Evolutionary conservation across 371 early-diverging fungal genomes (phyloP).

Genomic region (Mortierella sp.): DNA sequence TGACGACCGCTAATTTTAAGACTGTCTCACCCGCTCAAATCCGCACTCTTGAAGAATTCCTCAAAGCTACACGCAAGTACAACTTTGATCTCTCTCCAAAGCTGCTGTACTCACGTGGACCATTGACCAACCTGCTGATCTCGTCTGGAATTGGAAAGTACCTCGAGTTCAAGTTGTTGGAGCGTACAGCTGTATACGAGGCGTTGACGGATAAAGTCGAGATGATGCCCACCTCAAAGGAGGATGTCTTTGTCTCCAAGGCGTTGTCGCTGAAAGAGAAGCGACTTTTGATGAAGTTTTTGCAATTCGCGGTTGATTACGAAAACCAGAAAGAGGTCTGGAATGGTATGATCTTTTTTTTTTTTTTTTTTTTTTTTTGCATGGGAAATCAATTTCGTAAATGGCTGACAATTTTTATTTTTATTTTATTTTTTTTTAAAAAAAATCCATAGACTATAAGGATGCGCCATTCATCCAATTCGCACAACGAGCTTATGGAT

Average conservation of each 20-base stretch:
- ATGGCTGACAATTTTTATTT: not conserved
- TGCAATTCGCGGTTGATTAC: slow-evolving; percentile 76
- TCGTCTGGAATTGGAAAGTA: slow-evolving; percentile 87
- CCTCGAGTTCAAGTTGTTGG: slow-evolving; percentile 90
- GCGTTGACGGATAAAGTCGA: slow-evolving; percentile 48
- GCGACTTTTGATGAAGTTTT: slow-evolving; percentile 89
- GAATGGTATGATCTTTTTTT: slow-evolving; percentile 37
- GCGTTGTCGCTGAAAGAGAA: slow-evolving; percentile 85
- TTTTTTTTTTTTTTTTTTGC: slow-evolving; percentile 4
- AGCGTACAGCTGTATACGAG: slow-evolving; percentile 72
- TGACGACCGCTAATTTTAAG: slow-evolving; percentile 24
- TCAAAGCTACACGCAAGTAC: slow-evolving; percentile 70
- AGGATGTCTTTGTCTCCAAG: slow-evolving; percentile 90
- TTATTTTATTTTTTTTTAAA: no score
- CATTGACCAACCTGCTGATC: slow-evolving; percentile 81
- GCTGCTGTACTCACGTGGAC: slow-evolving; percentile 78
- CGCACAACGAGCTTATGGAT: slow-evolving; percentile 71
- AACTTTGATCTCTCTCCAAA: slow-evolving; percentile 88
- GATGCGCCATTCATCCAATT: slow-evolving; percentile 62
- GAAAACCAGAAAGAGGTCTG: slow-evolving; percentile 56
- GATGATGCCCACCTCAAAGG: slow-evolving; percentile 91
- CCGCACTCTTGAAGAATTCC: slow-evolving; percentile 50
- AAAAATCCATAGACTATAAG: slow-evolving; percentile 55
- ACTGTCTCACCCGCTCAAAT: slow-evolving; percentile 49
- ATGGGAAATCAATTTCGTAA: not conserved